A percentile compares a stretch with the other conserved stretches of the same genome.
Conservation (phyloP, 2,329 filamentous ascomycete species). For the Colletotrichum costaricense region DNA sequence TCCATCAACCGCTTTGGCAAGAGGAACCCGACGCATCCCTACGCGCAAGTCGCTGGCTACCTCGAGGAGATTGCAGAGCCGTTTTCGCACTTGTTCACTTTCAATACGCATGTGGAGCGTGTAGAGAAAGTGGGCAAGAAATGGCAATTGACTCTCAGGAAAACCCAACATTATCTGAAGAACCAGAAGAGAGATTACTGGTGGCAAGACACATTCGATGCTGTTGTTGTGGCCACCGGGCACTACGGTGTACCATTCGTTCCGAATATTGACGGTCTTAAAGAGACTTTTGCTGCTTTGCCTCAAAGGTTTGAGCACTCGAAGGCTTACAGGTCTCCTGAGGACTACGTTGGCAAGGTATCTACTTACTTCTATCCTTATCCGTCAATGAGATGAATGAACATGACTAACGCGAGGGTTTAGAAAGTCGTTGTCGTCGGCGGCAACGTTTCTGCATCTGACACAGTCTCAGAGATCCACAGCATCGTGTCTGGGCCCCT, state of each 20-base stretch:
- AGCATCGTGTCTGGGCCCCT: conserved; percentile 58
- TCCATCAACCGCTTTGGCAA: conserved; percentile 51
- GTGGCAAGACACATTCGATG: conserved; percentile 54
- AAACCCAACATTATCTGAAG: conserved; percentile 52
- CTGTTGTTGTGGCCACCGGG: conserved; percentile 53
- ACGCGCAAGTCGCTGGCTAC: conserved; percentile 48
- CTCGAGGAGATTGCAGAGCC: conserved; percentile 64
- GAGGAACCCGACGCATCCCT: conserved; percentile 66
- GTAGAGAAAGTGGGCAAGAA: conserved; percentile 56
- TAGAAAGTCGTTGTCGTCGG: conserved; percentile 67
- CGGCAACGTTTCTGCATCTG: conserved; percentile 67
- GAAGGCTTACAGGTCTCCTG: conserved; percentile 49
- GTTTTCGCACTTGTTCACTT: conserved; percentile 56
- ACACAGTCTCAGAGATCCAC: conserved; percentile 65
- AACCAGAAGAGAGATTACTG: conserved; percentile 50
- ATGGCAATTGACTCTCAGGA: conserved; percentile 62
- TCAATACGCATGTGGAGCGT: conserved; percentile 68
- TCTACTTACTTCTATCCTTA: no score
- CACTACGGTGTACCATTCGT: conserved; percentile 54
- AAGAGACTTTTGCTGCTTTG: conserved; percentile 49
- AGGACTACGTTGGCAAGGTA: conserved; percentile 38
- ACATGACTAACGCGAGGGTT: not conserved
- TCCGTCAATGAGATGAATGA: conserved; percentile 22
- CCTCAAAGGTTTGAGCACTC: conserved; percentile 52
- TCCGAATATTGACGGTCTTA: conserved; percentile 52